These are phyloP conservation scores for Cutaneotrichosporon curvatum DNA, from an alignment of 1,284 basidiomycete genomes.

Conservation along the genomic window DNA sequence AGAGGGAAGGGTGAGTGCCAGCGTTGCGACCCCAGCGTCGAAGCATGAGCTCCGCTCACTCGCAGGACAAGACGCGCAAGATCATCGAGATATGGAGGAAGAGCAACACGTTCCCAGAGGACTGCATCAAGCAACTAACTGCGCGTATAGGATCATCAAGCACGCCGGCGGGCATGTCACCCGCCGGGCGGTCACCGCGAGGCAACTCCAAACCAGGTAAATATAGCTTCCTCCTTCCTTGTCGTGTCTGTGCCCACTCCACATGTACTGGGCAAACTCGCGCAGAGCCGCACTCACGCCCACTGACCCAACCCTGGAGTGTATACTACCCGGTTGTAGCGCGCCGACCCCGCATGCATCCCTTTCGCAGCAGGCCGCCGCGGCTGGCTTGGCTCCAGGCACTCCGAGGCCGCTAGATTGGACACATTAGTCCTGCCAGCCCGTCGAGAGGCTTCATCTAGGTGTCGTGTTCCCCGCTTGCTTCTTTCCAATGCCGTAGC, in stretches of 20 bases:
- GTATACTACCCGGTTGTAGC: slow-evolving; percentile 13
- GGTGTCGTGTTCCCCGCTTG: slow-evolving; percentile 4
- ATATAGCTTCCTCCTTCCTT: slow-evolving; percentile 1
- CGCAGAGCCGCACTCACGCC: neutral
- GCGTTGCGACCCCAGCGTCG: neutral
- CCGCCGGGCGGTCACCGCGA: neutral
- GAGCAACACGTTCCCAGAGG: slow-evolving; percentile 69
- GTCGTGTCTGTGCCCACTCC: too few relatives aligned
- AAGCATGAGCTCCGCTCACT: slow-evolving; percentile 7
- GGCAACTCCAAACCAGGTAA: slow-evolving; percentile 13
- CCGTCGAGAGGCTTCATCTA: neutral
- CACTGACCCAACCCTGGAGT: neutral
- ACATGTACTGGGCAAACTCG: neutral
- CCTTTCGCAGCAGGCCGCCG: slow-evolving; percentile 4
- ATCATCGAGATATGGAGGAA: slow-evolving; percentile 92
- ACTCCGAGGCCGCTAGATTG: neutral
- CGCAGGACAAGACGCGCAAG: slow-evolving; percentile 88
- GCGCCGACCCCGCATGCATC: slow-evolving; percentile 14
- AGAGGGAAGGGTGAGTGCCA: slow-evolving; percentile 72
- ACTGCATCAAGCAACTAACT: slow-evolving; percentile 32
- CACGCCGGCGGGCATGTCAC: slow-evolving; percentile 1
- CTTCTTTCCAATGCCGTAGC: neutral
- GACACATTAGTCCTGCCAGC: neutral
- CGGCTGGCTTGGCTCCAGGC: neutral
- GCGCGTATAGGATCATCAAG: slow-evolving; percentile 1